phyloP scores from a whole-genome alignment of 352 stramenopile species.

The Globisporangium barbulae region DNA sequence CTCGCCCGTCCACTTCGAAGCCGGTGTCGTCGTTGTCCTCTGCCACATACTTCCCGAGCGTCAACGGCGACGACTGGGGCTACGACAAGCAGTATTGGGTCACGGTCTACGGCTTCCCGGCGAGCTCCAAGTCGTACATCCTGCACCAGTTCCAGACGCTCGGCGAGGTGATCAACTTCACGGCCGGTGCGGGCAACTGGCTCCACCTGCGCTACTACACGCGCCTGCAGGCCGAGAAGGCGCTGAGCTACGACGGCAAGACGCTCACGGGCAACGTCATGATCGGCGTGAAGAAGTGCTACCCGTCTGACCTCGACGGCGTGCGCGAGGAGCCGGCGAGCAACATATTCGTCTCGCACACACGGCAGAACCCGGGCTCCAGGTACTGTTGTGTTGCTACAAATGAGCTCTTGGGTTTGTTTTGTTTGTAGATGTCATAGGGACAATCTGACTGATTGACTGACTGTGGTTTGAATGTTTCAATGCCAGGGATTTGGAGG shows the following conservation, averaged over 20 bases:
- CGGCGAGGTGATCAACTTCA: conserved; percentile 73
- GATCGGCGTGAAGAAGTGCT: conserved; percentile 81
- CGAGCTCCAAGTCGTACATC: conserved; percentile 58
- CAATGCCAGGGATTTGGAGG: conserved; percentile 47
- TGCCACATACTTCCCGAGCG: conserved; percentile 37
- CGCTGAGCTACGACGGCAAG: conserved; percentile 64
- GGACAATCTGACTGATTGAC: not conserved
- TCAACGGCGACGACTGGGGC: conserved; percentile 71
- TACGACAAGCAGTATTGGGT: conserved; percentile 83
- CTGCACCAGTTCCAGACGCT: conserved; percentile 76
- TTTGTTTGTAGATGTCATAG: not conserved
- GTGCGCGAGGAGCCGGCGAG: conserved; percentile 49
- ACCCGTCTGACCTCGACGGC: conserved; percentile 60
- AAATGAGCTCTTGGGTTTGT: not conserved
- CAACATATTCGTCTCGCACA: conserved; percentile 45
- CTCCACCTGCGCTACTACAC: conserved; percentile 79
- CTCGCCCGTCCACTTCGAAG: conserved; percentile 5
- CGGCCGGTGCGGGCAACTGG: conserved; percentile 67
- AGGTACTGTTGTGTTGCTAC: conserved; percentile 7
- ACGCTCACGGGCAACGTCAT: conserved; percentile 66
- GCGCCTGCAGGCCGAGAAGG: conserved; percentile 77
- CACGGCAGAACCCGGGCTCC: conserved; percentile 43
- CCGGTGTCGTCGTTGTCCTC: not conserved
- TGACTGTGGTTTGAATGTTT: not conserved
- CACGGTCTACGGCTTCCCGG: conserved; percentile 75